Conservation (phyloP, 352 stramenopile species). For the Phytophthora quininea region DNA sequence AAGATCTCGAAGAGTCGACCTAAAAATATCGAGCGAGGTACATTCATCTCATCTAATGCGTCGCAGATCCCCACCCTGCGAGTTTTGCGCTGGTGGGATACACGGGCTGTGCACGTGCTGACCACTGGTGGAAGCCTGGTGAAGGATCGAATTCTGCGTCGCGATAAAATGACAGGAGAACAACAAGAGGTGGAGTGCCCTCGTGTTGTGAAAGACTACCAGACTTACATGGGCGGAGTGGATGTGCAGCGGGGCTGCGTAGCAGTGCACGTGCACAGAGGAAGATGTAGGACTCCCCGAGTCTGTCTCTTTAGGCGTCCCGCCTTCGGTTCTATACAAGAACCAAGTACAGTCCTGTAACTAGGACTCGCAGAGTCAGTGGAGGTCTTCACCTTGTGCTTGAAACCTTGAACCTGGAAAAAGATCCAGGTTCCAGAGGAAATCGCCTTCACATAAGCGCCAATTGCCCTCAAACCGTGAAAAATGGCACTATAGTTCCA, state of each 20-base stretch:
- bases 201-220: conserved; percentile 14
- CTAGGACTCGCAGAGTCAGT: too few relatives aligned
- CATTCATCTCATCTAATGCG: background rate
- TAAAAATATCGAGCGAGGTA: conserved; percentile 3
- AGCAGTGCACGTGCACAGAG: too few relatives aligned
- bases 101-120: conserved; percentile 5
- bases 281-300: too few relatives aligned
- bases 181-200: conserved; percentile 8
- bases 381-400: background rate
- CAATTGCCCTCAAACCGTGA: background rate
- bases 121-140: conserved; percentile 5
- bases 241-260: too few relatives aligned
- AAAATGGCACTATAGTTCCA: background rate
- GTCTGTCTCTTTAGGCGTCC: too few relatives aligned
- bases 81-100: conserved; percentile 13
- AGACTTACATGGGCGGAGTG: conserved; percentile 9
- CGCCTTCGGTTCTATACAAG: too few relatives aligned
- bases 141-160: conserved; percentile 5
- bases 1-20: conserved; percentile 15
- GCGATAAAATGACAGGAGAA: background rate
- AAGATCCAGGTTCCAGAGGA: background rate
- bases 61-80: background rate
- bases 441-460: background rate
- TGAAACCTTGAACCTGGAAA: background rate
- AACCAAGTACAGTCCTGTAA: too few relatives aligned